Evolutionary conservation across 768 basidiomycete species (phyloP).

Genomic region (Leucosporidium scottii): DNA sequence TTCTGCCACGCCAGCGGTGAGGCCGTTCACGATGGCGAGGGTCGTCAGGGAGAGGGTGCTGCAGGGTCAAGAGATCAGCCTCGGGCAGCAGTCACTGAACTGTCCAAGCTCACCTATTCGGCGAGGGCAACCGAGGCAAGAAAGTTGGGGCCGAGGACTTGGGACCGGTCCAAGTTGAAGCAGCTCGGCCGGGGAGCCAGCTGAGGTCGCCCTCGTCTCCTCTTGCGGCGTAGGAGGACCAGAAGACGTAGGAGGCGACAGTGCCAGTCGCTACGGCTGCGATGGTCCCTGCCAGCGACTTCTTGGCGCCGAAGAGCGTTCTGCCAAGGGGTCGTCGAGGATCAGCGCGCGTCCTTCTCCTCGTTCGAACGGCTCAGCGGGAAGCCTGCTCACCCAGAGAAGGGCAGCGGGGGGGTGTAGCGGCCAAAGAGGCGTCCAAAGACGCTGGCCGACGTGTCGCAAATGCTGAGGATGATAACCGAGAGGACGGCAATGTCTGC

Average conservation of each 20-base stretch:
- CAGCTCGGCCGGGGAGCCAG: constrained; percentile 26
- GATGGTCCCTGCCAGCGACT: constrained; percentile 37
- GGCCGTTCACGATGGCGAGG: constrained; percentile 2
- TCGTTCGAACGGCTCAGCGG: background rate
- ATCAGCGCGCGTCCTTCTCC: too few species aligned
- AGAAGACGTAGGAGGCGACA: constrained; percentile 34
- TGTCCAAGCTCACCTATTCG: constrained; percentile 4
- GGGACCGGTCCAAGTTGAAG: constrained; percentile 12
- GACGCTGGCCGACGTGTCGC: constrained; percentile 38
- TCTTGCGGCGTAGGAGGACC: constrained; percentile 15
- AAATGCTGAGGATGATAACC: constrained; percentile 37
- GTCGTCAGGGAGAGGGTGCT: constrained; percentile 18
- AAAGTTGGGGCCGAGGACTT: constrained; percentile 4
- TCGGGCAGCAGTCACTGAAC: background rate
- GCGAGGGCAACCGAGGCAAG: constrained; percentile 15
- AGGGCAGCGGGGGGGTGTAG: constrained; percentile 37
- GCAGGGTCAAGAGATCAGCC: background rate
- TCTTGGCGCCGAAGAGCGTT: constrained; percentile 34
- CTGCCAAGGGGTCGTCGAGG: background rate
- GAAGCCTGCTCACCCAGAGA: constrained; percentile 20
- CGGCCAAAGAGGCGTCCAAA: constrained; percentile 37
- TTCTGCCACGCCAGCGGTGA: constrained; percentile 12
- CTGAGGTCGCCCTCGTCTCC: constrained; percentile 36
- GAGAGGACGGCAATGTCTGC: constrained; percentile 38
- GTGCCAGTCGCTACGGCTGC: constrained; percentile 33